Evolutionary conservation across 768 basidiomycete genomes (phyloP).

Genomic region (Kockovaella imperatae): DNA sequence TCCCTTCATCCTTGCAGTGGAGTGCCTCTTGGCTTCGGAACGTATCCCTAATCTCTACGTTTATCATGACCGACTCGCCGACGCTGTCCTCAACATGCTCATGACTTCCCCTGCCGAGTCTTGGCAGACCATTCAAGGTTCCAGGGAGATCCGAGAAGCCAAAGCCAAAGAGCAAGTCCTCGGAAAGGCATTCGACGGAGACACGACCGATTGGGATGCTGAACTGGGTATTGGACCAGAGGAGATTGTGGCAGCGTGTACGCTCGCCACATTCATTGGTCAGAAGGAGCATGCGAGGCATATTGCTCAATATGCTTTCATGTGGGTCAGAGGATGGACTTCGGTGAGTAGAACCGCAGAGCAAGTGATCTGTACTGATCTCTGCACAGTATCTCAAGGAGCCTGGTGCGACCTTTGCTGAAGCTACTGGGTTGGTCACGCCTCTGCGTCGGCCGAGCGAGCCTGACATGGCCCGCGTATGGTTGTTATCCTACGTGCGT

Average conservation of each 20-base stretch:
- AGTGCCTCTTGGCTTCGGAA: slow-evolving; percentile 26
- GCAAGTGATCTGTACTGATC: background rate
- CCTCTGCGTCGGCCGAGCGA: slow-evolving; percentile 16
- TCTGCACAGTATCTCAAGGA: background rate
- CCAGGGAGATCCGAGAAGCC: slow-evolving; percentile 4
- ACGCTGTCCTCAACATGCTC: slow-evolving; percentile 15
- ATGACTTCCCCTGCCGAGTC: slow-evolving; percentile 21
- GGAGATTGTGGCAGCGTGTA: slow-evolving; percentile 27
- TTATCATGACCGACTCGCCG: slow-evolving; percentile 10
- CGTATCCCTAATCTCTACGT: slow-evolving; percentile 7
- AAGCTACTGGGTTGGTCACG: slow-evolving; percentile 11
- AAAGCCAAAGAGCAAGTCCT: background rate
- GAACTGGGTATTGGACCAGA: slow-evolving; percentile 36
- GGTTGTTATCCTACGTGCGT: slow-evolving; percentile 32
- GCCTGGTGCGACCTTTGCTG: slow-evolving; percentile 11
- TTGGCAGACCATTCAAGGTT: slow-evolving; percentile 5
- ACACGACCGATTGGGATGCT: slow-evolving; percentile 22
- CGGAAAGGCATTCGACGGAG: slow-evolving; percentile 2
- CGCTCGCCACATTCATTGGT: slow-evolving; percentile 20
- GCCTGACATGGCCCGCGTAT: slow-evolving; percentile 23
- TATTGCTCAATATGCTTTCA: slow-evolving; percentile 22
- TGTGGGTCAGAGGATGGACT: slow-evolving; percentile 31
- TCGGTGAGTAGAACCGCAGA: slow-evolving; percentile 8
- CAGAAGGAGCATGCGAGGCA: slow-evolving; percentile 14
- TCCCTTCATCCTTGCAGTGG: slow-evolving; percentile 25